phyloP scores from a whole-genome alignment of 345 rosid species.

The Diplotaxis tenuifolia region DNA sequence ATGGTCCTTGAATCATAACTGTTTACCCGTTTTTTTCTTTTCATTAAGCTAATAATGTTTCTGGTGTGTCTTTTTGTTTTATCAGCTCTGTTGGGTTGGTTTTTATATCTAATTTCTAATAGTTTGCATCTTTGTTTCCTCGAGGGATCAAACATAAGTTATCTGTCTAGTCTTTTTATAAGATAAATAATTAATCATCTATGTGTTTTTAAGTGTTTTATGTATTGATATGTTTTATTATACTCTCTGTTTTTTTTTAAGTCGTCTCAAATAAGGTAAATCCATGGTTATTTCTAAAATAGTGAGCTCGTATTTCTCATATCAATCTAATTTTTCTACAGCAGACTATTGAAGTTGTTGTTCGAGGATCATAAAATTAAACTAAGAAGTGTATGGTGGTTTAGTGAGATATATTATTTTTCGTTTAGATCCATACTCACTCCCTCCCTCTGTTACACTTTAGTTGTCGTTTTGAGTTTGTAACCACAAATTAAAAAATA shows the following conservation, averaged over 20 bases:
- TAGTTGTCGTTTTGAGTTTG: not conserved
- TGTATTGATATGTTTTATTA: not conserved
- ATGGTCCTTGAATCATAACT: not conserved
- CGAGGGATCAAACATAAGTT: not conserved
- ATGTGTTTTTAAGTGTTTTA: not conserved
- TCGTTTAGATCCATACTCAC: too few species aligned
- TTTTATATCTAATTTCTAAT: not conserved
- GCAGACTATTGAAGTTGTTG: not conserved
- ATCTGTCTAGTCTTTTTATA: not conserved
- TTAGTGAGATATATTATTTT: not conserved
- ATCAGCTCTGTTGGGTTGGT: not conserved
- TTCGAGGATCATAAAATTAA: not conserved
- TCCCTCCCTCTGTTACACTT: too few species aligned
- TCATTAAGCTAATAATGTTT: constrained; percentile 2
- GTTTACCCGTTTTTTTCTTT: not conserved
- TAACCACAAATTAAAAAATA: too few species aligned
- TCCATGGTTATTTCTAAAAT: not conserved
- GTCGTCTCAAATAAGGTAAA: not conserved
- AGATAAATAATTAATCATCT: not conserved
- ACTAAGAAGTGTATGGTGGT: not conserved
- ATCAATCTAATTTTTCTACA: not conserved
- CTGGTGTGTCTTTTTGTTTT: not conserved
- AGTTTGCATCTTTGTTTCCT: not conserved
- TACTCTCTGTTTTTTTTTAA: not conserved
- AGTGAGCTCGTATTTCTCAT: not conserved